Evolutionary conservation across 2,329 filamentous ascomycete genomes (phyloP).

Genomic region (Claviceps capensis): DNA sequence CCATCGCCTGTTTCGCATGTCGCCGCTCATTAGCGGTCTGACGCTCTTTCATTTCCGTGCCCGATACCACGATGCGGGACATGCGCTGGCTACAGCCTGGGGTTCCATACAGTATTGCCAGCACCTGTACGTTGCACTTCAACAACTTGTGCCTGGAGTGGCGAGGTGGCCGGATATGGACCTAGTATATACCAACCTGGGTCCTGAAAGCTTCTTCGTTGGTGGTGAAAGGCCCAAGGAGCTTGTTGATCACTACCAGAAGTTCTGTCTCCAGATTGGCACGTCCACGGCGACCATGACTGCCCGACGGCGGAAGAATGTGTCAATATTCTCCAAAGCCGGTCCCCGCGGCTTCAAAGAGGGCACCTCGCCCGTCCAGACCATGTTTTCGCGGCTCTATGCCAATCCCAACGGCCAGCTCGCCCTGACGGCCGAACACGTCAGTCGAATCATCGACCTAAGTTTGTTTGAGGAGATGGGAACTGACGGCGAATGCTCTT

Average conservation of each 20-base stretch:
- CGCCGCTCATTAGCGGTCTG: conserved; percentile 25
- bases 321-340: conserved; percentile 10
- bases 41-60: conserved; percentile 23
- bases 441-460: background rate
- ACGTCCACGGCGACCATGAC: conserved; percentile 12
- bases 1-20: conserved; percentile 19
- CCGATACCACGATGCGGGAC: conserved; percentile 17
- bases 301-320: background rate
- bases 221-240: conserved; percentile 18
- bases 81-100: conserved; percentile 23
- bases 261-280: conserved; percentile 25
- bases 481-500: conserved; percentile 7
- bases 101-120: conserved; percentile 22
- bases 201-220: conserved; percentile 20
- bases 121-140: conserved; percentile 28
- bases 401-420: background rate
- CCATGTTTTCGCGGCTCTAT: conserved; percentile 18
- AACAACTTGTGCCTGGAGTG: no score
- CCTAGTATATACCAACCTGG: conserved; percentile 15
- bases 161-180: conserved; percentile 28
- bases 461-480: conserved; percentile 6
- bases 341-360: conserved; percentile 16
- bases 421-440: background rate
- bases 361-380: conserved; percentile 15
- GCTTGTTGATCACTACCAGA: conserved; percentile 20